phyloP scores from a whole-genome alignment of 1,284 basidiomycete genomes.

The Rhodotorula glutinis region DNA sequence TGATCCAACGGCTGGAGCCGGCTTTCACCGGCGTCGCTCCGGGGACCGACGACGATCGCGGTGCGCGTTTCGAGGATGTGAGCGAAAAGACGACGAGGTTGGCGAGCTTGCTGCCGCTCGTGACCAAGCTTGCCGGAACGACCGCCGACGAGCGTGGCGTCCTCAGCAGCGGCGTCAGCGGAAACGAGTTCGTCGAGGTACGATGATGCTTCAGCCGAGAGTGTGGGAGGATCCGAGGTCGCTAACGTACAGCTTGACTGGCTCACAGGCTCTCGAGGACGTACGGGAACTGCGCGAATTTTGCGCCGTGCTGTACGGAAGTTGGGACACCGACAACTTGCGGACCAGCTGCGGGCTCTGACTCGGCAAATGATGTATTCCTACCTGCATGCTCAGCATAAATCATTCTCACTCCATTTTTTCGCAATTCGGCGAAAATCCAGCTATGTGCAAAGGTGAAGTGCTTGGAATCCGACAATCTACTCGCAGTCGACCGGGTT shows the following conservation, averaged over 20 bases:
- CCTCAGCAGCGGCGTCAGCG: conserved; percentile 52
- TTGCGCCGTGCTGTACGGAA: conserved; percentile 55
- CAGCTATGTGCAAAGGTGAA: background rate
- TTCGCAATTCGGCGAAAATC: too few species aligned
- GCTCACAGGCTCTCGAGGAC: conserved; percentile 50
- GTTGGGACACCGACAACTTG: conserved; percentile 47
- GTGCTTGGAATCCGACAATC: background rate
- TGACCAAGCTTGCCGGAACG: conserved; percentile 1
- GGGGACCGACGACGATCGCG: conserved; percentile 20
- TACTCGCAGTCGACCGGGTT: conserved; percentile 23
- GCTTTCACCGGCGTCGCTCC: conserved; percentile 52
- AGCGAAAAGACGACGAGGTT: conserved; percentile 62
- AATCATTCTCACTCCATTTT: too few species aligned
- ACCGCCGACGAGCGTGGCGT: conserved; percentile 59
- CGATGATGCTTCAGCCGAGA: conserved; percentile 44
- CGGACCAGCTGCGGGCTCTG: conserved; percentile 13
- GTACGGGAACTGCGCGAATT: conserved; percentile 55
- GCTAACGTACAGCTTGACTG: background rate
- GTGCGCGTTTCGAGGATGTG: conserved; percentile 46
- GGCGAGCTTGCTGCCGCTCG: conserved; percentile 53
- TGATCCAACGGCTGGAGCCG: conserved; percentile 53
- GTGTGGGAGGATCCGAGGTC: background rate
- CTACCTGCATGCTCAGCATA: background rate
- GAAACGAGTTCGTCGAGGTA: conserved; percentile 77
- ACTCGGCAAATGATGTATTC: background rate